These are phyloP conservation scores for Lactuca sativa DNA, from an alignment of 129 eudicot species.

Conservation along the genomic window DNA sequence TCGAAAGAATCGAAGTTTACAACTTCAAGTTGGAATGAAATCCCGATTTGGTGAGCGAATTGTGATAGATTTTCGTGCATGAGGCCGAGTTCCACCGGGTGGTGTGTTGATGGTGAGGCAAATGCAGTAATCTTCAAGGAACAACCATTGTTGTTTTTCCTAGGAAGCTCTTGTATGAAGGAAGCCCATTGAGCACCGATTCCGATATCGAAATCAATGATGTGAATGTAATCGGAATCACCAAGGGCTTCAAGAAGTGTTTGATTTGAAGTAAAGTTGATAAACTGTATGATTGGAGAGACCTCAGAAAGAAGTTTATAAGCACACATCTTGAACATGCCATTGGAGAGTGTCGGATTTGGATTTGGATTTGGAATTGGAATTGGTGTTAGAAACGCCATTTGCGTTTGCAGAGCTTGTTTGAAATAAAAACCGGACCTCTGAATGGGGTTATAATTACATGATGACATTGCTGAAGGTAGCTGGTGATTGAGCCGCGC, in stretches of 20 bases:
- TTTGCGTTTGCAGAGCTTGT: conserved; percentile 51
- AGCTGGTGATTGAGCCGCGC: conserved; percentile 97
- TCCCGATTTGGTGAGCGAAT: conserved; percentile 53
- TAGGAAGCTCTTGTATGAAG: conserved; percentile 63
- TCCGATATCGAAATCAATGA: conserved; percentile 74
- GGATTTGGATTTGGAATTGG: conserved; percentile 30
- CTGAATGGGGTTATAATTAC: conserved; percentile 48
- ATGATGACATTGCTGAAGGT: conserved; percentile 33
- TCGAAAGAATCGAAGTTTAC: conserved; percentile 63
- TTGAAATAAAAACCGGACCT: conserved; percentile 58
- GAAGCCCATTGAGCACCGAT: conserved; percentile 83
- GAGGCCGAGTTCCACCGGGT: conserved; percentile 53
- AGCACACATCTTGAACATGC: conserved; percentile 69
- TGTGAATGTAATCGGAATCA: conserved; percentile 48
- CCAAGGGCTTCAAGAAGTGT: conserved; percentile 61
- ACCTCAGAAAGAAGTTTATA: conserved; percentile 60
- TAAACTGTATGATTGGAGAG: conserved; percentile 59
- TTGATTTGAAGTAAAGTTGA: conserved; percentile 67
- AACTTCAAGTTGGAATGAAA: conserved; percentile 57
- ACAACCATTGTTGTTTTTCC: conserved; percentile 29
- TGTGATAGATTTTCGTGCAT: conserved; percentile 58
- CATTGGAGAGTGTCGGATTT: conserved; percentile 40
- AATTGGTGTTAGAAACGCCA: conserved; percentile 32
- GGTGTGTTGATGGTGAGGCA: conserved; percentile 71
- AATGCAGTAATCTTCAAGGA: conserved; percentile 63